Conservation (phyloP, 768 basidiomycete genomes). For the Stropharia rugosoannulata region DNA sequence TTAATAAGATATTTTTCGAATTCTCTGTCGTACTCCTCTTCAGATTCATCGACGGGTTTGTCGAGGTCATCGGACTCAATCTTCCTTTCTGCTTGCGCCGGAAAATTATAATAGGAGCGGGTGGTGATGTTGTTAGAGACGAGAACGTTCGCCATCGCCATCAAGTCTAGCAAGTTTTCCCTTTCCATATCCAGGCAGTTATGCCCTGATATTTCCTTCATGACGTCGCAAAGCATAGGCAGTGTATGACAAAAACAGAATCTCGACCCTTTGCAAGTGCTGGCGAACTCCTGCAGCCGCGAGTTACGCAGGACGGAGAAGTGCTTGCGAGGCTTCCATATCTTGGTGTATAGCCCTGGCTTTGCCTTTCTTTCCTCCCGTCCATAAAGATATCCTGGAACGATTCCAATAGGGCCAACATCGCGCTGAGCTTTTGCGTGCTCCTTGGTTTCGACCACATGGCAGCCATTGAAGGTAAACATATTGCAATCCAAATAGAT, state of each 20-base stretch:
- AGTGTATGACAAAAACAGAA: conserved; percentile 1
- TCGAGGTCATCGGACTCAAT: too few species aligned
- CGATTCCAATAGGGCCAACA: background rate
- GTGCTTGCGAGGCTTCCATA: conserved; percentile 11
- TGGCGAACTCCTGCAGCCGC: conserved; percentile 15
- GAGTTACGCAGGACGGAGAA: conserved; percentile 30
- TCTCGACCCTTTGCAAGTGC: conserved; percentile 10
- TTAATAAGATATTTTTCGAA: too few species aligned
- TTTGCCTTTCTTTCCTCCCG: conserved; percentile 11
- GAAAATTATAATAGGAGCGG: too few species aligned
- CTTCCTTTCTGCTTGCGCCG: too few species aligned
- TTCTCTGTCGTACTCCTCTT: too few species aligned
- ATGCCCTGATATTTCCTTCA: conserved; percentile 28
- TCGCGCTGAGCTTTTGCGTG: background rate
- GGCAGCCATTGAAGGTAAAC: conserved; percentile 38
- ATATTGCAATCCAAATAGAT: conserved; percentile 37
- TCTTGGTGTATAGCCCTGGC: background rate
- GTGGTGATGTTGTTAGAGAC: too few species aligned
- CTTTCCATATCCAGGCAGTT: conserved; percentile 17
- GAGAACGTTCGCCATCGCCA: too few species aligned
- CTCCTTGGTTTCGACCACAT: conserved; percentile 7
- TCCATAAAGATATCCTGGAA: conserved; percentile 25
- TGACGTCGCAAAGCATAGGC: conserved; percentile 21
- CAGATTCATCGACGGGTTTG: too few species aligned
- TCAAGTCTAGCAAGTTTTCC: conserved; percentile 17